These are phyloP conservation scores for Dioszegia aurantiaca DNA, from an alignment of 768 basidiomycete species.

Conservation along the genomic window DNA sequence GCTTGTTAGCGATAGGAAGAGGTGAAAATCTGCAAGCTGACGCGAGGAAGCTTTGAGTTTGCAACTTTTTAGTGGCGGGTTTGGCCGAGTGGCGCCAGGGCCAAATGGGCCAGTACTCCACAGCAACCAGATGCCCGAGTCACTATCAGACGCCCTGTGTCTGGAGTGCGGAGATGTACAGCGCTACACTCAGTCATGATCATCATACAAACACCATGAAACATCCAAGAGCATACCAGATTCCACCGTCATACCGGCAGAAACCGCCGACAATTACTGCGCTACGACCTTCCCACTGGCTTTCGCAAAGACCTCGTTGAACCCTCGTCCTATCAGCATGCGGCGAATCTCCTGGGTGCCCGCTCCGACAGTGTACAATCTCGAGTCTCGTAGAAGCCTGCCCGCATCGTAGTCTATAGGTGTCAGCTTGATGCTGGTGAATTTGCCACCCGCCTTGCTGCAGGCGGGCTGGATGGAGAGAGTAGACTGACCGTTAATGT, in stretches of 20 bases:
- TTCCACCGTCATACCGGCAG: too few species aligned
- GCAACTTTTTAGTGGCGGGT: neutral
- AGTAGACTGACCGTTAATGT: conserved; percentile 71
- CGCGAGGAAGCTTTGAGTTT: too few species aligned
- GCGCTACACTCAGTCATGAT: too few species aligned
- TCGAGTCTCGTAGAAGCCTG: conserved; percentile 78
- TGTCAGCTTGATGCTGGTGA: neutral
- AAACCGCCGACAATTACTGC: conserved; percentile 15
- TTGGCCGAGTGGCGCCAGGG: neutral
- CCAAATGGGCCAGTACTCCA: too few species aligned
- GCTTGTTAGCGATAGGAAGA: too few species aligned
- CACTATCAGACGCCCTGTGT: too few species aligned
- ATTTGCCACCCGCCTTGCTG: too few species aligned
- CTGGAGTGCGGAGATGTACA: too few species aligned
- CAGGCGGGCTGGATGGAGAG: neutral
- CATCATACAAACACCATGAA: too few species aligned
- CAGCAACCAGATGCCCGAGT: too few species aligned
- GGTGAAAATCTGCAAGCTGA: neutral
- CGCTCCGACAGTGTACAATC: conserved; percentile 91
- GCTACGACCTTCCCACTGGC: conserved; percentile 35
- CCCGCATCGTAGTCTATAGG: conserved; percentile 82
- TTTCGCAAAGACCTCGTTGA: conserved; percentile 60
- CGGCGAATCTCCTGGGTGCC: conserved; percentile 92
- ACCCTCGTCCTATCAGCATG: conserved; percentile 90
- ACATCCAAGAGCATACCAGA: too few species aligned